These are phyloP conservation scores for Mortierella sp. DNA, from an alignment of 371 early-diverging fungal species.

Conservation along the genomic window DNA sequence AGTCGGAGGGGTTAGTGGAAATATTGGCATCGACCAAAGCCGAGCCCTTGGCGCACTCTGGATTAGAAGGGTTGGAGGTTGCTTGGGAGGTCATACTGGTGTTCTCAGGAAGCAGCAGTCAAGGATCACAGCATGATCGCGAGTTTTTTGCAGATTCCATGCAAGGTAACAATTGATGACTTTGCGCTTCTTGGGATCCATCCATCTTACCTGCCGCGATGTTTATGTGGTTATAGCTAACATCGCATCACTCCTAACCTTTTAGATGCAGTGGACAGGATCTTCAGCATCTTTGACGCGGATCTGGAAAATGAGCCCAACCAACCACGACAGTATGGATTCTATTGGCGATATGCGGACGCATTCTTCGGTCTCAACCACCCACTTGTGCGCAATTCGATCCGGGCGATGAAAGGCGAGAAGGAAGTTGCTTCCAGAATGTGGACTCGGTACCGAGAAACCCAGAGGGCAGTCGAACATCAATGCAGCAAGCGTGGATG, in stretches of 20 bases:
- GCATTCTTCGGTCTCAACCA: conserved; percentile 31
- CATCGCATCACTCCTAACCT: background rate
- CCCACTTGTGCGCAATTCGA: conserved; percentile 12
- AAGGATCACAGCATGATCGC: background rate
- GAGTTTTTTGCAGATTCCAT: conserved; percentile 22
- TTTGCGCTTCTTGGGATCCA: background rate
- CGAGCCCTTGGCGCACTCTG: too few species aligned
- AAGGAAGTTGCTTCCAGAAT: conserved; percentile 24
- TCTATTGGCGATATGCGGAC: conserved; percentile 8
- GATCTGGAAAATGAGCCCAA: background rate
- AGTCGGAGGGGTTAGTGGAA: background rate
- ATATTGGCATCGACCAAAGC: background rate
- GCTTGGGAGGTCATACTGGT: conserved; percentile 3
- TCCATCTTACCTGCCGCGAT: background rate
- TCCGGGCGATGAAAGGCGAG: conserved; percentile 15
- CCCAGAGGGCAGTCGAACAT: background rate
- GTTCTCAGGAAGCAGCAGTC: background rate
- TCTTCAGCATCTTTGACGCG: background rate
- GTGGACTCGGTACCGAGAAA: conserved; percentile 23
- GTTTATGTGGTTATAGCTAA: background rate
- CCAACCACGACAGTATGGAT: background rate
- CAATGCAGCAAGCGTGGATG: conserved; percentile 18
- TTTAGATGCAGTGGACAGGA: conserved; percentile 21
- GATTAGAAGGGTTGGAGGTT: background rate
- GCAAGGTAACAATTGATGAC: conserved; percentile 1